Percentiles rank a stretch among this genome's conserved stretches.
Conservation (phyloP, 768 basidiomycete genomes). For the Trichaptum fuscoviolaceum region DNA sequence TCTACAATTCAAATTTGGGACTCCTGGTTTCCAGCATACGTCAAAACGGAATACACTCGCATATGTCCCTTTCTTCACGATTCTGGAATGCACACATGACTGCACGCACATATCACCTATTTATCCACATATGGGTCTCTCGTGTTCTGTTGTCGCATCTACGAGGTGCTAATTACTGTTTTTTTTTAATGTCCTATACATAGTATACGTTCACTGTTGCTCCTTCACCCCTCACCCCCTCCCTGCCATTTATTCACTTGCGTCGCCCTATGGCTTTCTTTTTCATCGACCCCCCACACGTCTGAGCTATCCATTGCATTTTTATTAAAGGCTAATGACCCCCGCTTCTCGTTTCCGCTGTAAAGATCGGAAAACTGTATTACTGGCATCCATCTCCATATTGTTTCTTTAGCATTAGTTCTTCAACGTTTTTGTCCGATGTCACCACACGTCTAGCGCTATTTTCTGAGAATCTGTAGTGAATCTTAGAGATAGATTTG, state of each 20-base stretch:
- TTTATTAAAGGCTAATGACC: neutral
- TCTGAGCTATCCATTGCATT: neutral
- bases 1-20: neutral
- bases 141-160: neutral
- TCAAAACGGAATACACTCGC: neutral
- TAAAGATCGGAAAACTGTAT: neutral
- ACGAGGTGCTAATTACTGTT: neutral
- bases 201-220: neutral
- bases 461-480: neutral
- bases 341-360: neutral
- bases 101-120: neutral
- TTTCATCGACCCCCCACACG: neutral
- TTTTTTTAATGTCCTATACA: neutral
- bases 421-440: neutral
- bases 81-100: neutral
- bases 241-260: neutral
- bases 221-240: neutral
- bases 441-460: neutral
- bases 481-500: neutral
- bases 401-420: neutral
- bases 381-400: neutral
- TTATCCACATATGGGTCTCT: neutral
- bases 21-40: neutral
- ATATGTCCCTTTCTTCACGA: neutral
- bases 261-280: neutral